Base-by-base conservation (phyloP, 1,284 basidiomycete genomes). In the Austroboletus novae-zelandiae region DNA sequence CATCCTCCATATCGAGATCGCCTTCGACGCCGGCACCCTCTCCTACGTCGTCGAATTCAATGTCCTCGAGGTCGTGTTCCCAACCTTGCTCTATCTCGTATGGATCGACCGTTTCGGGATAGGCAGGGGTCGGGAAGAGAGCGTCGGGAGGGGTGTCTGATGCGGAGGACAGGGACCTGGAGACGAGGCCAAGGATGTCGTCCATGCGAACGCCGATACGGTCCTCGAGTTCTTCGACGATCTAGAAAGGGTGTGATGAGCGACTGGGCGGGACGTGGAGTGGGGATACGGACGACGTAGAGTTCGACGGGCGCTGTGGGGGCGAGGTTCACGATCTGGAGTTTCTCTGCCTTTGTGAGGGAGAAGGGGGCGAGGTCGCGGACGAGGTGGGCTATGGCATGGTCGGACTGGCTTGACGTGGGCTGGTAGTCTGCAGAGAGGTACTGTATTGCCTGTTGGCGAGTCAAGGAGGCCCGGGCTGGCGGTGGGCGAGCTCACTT, bases 161-260 rank as follows among this genome's bases (percentile, higher is more conserved):
- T 40, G 59, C 42, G 2, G 56, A 45, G 5, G 48, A 7, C 14
- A 88, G 68, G 10, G 82, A 84, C 2, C 68, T 66, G 35, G 78
- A 71, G 25, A 96, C 83, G 25, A 77, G 66, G 3, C 63, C 58
- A 4, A 92, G 73, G 9, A 97, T 82, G 17, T 84, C 79, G 15
- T 89, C 79, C 72, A 94, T 88, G 35, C 76, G 74, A 20, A 84
- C 79, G 0, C 82, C 80, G 7, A 95, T 79, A 37, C 94, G 80
- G 55, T 89, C 87, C 67, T 94, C 91, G 2, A 93, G 73, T 66
- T 96, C 93, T 69, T 97, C 93, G 14, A 98, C 83, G 45, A 95
- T 87, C 93, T 96, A 58, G 40, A 40, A 29, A 29, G 9, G 10
- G 25, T 54, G 48, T 55, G 45, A 23, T 34, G n/a, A 25, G 5